A percentile compares a stretch with the other conserved stretches of the same genome.
These are phyloP conservation scores for Monascus ruber DNA, from an alignment of 2,329 filamentous ascomycete genomes.

Conservation along the genomic window DNA sequence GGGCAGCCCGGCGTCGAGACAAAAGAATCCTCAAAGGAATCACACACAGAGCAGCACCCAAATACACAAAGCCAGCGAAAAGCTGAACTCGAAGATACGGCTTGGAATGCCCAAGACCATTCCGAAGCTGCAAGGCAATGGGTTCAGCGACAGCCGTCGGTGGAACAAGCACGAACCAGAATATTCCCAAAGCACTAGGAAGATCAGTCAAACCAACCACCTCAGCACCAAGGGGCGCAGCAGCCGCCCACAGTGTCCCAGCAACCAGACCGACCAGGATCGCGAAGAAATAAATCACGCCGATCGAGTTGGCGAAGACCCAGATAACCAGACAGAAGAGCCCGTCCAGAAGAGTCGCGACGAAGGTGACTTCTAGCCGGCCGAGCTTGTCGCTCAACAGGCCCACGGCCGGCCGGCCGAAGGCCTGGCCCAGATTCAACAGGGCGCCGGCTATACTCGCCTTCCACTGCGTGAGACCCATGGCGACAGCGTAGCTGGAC, in stretches of 20 bases:
- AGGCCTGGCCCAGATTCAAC: constrained; percentile 51
- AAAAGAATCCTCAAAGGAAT: too few species aligned
- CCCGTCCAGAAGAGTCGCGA: constrained; percentile 45
- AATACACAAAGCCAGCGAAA: constrained; percentile 51
- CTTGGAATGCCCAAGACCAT: constrained; percentile 15
- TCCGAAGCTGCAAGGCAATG: constrained; percentile 49
- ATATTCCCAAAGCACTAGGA: constrained; percentile 46
- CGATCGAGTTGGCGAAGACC: constrained; percentile 49
- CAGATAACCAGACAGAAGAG: constrained; percentile 51
- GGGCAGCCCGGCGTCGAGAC: too few species aligned
- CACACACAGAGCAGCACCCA: constrained; percentile 41
- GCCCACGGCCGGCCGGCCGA: constrained; percentile 48
- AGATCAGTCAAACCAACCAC: constrained; percentile 49
- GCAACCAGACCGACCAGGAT: constrained; percentile 47
- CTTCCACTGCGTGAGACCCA: constrained; percentile 49
- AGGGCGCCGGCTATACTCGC: constrained; percentile 51
- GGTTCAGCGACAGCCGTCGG: constrained; percentile 39
- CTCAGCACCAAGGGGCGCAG: constrained; percentile 49
- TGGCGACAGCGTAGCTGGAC: constrained; percentile 48
- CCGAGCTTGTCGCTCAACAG: constrained; percentile 51
- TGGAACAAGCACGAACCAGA: constrained; percentile 48
- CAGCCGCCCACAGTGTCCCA: constrained; percentile 49
- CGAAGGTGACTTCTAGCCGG: constrained; percentile 50
- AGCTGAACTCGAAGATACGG: constrained; percentile 35
- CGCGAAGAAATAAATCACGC: constrained; percentile 48